These are phyloP conservation scores for Beauveria scarabaeidicola DNA, from an alignment of 2,329 filamentous ascomycete species.

Conservation along the genomic window DNA sequence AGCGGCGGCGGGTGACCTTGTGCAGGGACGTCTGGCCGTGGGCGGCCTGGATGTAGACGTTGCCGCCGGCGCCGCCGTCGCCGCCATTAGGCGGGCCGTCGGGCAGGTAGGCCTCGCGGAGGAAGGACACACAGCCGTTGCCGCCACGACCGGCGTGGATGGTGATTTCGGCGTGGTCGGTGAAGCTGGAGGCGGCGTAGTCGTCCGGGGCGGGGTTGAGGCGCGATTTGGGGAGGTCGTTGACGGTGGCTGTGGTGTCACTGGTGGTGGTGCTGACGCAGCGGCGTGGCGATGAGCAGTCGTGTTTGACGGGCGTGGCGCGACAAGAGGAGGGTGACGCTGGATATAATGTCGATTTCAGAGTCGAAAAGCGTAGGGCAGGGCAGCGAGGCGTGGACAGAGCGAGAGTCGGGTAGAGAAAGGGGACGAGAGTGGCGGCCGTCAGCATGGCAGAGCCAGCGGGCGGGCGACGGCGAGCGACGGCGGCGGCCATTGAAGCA, in stretches of 20 bases:
- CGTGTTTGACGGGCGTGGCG: neutral
- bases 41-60: constrained; percentile 88
- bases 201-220: constrained; percentile 78
- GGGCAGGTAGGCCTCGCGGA: constrained; percentile 81
- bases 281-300: neutral
- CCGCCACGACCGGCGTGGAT: constrained; percentile 75
- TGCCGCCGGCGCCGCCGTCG: constrained; percentile 85
- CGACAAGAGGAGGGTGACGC: neutral
- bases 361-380: neutral
- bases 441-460: constrained; percentile 13
- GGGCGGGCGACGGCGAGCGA: neutral
- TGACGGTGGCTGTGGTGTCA: constrained; percentile 19
- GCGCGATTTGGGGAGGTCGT: constrained; percentile 41
- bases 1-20: constrained; percentile 72
- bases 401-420: constrained; percentile 43
- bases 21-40: constrained; percentile 87
- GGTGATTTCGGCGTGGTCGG: constrained; percentile 73
- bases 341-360: neutral
- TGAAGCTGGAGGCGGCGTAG: constrained; percentile 74
- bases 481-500: neutral
- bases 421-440: constrained; percentile 24
- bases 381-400: constrained; percentile 14
- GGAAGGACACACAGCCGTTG: constrained; percentile 87
- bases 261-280: neutral
- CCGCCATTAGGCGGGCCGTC: constrained; percentile 91